Evolutionary conservation across 768 basidiomycete genomes (phyloP).

Genomic region (Tricholoma sp.): DNA sequence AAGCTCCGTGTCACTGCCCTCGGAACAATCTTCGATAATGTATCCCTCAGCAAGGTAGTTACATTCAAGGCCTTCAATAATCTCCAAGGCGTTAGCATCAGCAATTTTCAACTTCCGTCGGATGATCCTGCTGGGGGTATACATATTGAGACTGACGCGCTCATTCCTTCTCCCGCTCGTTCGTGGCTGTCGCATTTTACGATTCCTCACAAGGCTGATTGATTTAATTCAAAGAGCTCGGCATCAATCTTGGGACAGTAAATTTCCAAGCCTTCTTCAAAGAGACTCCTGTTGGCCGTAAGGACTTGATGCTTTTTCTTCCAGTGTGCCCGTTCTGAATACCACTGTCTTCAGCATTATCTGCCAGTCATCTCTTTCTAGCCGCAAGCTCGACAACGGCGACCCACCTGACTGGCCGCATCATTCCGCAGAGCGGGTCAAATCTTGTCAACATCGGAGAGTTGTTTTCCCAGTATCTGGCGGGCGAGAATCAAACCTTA

Average conservation of each 20-base stretch:
- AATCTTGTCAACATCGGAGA: constrained; percentile 48
- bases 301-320: constrained; percentile 19
- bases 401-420: constrained; percentile 57
- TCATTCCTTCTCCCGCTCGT: constrained; percentile 65
- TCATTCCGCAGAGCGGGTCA: constrained; percentile 55
- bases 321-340: constrained; percentile 1
- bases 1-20: constrained; percentile 60
- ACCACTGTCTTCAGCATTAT: constrained; percentile 37
- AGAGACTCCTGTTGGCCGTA: constrained; percentile 54
- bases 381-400: constrained; percentile 41
- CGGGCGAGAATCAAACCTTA: constrained; percentile 59
- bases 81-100: constrained; percentile 65
- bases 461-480: constrained; percentile 64
- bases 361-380: constrained; percentile 44
- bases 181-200: constrained; percentile 21
- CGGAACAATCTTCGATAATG: constrained; percentile 63
- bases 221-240: constrained; percentile 42
- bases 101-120: constrained; percentile 64
- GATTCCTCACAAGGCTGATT: constrained; percentile 9
- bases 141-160: constrained; percentile 60
- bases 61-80: constrained; percentile 68
- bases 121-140: constrained; percentile 69
- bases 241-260: constrained; percentile 63
- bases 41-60: constrained; percentile 55
- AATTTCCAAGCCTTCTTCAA: constrained; percentile 60